Evolutionary conservation across 2,329 filamentous ascomycete genomes (phyloP).

Genomic region (Fusarium dlaminii): DNA sequence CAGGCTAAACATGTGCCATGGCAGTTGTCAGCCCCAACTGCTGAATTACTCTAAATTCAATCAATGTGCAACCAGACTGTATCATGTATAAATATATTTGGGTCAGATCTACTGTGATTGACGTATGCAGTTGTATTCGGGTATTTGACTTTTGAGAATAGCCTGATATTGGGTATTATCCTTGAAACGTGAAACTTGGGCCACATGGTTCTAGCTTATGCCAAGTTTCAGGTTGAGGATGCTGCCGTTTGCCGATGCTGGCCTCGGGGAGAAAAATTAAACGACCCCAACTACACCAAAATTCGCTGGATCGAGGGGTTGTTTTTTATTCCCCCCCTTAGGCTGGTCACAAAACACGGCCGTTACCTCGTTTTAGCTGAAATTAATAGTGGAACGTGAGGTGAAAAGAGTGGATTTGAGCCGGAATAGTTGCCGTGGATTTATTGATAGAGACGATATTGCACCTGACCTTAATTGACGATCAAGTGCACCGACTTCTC

Average conservation of each 20-base stretch:
- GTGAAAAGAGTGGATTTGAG: not conserved
- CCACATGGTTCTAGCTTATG: not conserved
- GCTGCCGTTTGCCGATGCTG: not conserved
- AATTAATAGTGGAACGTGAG: slow-evolving; percentile 4
- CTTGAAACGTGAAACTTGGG: slow-evolving; percentile 6
- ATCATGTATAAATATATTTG: not conserved
- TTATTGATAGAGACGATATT: not conserved
- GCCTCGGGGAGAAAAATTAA: no score
- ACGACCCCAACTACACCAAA: no score
- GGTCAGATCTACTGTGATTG: not conserved
- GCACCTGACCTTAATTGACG: not conserved
- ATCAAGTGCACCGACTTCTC: not conserved
- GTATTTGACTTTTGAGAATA: slow-evolving; percentile 2
- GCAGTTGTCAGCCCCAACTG: not conserved
- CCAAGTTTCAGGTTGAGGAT: slow-evolving; percentile 4
- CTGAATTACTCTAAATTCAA: not conserved
- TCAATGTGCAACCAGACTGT: not conserved
- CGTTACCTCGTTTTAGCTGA: slow-evolving; percentile 5
- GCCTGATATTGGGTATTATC: slow-evolving; percentile 1
- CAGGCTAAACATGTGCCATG: not conserved
- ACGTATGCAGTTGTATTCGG: not conserved
- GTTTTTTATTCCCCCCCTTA: no score
- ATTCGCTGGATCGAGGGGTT: no score
- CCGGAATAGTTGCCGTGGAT: not conserved
- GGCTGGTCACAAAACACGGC: not conserved